Percentiles rank a stretch among this genome's conserved stretches.
These are phyloP conservation scores for Umbelopsis sp. DNA, from an alignment of 192 early-diverging fungal genomes.

Conservation along the genomic window DNA sequence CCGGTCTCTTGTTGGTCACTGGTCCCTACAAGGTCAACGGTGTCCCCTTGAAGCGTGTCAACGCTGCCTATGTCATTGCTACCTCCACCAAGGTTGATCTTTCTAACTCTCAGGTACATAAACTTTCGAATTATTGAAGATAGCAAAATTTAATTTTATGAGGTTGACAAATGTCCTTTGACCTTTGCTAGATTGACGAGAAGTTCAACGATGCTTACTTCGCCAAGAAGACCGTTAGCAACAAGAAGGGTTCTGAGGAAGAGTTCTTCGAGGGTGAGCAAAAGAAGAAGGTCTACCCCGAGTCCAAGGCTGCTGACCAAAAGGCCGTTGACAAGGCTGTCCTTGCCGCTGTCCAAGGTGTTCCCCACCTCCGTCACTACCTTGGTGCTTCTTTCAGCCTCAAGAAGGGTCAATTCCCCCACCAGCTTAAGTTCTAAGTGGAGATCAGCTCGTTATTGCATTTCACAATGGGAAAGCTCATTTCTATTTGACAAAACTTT, in stretches of 20 bases:
- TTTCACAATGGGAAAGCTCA: constrained; percentile 21
- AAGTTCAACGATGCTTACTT: constrained; percentile 97
- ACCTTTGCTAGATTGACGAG: constrained; percentile 51
- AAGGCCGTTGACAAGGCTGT: constrained; percentile 88
- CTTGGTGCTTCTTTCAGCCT: constrained; percentile 86
- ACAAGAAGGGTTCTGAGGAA: constrained; percentile 81
- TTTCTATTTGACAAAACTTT: constrained; percentile 20
- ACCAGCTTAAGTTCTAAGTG: constrained; percentile 93
- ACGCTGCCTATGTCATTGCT: constrained; percentile 99
- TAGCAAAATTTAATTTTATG: not conserved
- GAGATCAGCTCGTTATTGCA: constrained; percentile 7
- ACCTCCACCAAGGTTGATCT: constrained; percentile 99
- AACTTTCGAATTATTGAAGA: not conserved
- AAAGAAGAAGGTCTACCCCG: constrained; percentile 80
- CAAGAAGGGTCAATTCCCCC: constrained; percentile 95
- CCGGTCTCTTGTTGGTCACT: constrained; percentile 94
- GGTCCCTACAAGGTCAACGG: constrained; percentile 99
- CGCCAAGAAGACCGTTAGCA: constrained; percentile 73
- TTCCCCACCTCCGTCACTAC: constrained; percentile 88
- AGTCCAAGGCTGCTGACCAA: constrained; percentile 85
- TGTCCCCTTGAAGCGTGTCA: constrained; percentile 95
- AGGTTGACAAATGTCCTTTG: not conserved
- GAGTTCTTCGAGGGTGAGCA: constrained; percentile 80
- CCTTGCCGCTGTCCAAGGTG: constrained; percentile 80
- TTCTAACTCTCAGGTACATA: constrained; percentile 57